Conservation (phyloP, 129 eudicot species). For the Tagetes patula region DNA sequence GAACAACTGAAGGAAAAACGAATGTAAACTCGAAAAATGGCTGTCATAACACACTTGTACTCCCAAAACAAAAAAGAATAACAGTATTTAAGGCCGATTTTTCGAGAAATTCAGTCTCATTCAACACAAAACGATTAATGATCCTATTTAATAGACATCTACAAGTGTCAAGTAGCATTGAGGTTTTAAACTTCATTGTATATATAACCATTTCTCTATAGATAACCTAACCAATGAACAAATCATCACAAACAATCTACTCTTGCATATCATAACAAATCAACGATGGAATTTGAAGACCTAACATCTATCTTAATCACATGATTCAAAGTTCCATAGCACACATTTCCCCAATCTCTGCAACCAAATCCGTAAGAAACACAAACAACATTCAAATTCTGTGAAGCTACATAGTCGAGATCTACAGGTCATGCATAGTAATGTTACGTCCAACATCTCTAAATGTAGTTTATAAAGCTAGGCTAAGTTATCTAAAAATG, state of each 20-base stretch:
- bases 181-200: too few relatives aligned
- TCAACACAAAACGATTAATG: neutral
- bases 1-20: neutral
- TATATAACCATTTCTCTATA: too few relatives aligned
- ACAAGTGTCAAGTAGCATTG: neutral
- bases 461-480: too few relatives aligned
- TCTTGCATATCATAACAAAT: neutral
- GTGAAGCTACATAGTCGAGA: too few relatives aligned
- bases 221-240: neutral
- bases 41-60: neutral
- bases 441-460: too few relatives aligned
- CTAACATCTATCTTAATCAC: neutral
- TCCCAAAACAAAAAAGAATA: neutral
- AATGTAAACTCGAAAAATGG: neutral
- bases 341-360: neutral
- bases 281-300: neutral
- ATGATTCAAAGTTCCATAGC: neutral
- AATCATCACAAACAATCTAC: conserved; percentile 5
- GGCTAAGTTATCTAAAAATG: too few relatives aligned
- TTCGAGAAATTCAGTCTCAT: neutral
- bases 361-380: neutral
- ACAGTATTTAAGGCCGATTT: neutral
- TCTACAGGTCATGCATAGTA: too few relatives aligned
- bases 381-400: neutral
- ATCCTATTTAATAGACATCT: neutral